Evolutionary conservation across 768 basidiomycete species (phyloP).

Genomic region (Suillus subaureus): DNA sequence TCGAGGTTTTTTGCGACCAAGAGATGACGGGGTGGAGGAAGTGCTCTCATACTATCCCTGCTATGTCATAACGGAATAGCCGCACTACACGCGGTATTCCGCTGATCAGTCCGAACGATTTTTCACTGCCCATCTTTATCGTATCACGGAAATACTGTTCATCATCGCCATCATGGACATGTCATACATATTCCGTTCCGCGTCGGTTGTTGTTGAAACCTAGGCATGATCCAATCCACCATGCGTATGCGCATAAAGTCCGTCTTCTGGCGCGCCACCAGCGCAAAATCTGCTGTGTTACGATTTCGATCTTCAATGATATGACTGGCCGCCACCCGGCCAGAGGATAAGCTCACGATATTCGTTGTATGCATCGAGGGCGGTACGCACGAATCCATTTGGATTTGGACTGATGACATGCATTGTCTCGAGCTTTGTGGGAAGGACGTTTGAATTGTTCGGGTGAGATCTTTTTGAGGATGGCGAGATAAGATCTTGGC

Average conservation of each 20-base stretch:
- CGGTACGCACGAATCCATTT: constrained; percentile 37
- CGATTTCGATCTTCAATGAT: constrained; percentile 22
- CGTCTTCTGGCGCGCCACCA: constrained; percentile 26
- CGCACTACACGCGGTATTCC: constrained; percentile 45
- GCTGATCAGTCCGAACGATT: constrained; percentile 28
- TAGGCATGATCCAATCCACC: constrained; percentile 41
- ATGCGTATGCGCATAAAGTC: constrained; percentile 22
- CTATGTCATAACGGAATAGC: constrained; percentile 39
- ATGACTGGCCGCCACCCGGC: constrained; percentile 33
- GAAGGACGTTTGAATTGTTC: no score
- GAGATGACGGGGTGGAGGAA: constrained; percentile 43
- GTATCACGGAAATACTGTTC: constrained; percentile 42
- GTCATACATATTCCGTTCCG: constrained; percentile 40
- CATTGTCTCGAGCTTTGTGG: no score
- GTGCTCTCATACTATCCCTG: constrained; percentile 38
- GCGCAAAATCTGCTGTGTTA: constrained; percentile 35
- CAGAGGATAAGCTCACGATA: constrained; percentile 34
- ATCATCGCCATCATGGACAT: constrained; percentile 46
- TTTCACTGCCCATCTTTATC: not conserved
- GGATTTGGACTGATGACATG: no score
- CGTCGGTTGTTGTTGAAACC: constrained; percentile 47
- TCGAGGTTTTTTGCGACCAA: constrained; percentile 35
- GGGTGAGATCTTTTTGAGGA: no score
- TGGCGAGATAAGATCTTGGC: not conserved
- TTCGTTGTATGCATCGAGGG: constrained; percentile 35